Evolutionary conservation across 1,284 basidiomycete species (phyloP), one percentile per base, ranked within the genome.

Genomic region (Ceraceosorus bombacis): DNA sequence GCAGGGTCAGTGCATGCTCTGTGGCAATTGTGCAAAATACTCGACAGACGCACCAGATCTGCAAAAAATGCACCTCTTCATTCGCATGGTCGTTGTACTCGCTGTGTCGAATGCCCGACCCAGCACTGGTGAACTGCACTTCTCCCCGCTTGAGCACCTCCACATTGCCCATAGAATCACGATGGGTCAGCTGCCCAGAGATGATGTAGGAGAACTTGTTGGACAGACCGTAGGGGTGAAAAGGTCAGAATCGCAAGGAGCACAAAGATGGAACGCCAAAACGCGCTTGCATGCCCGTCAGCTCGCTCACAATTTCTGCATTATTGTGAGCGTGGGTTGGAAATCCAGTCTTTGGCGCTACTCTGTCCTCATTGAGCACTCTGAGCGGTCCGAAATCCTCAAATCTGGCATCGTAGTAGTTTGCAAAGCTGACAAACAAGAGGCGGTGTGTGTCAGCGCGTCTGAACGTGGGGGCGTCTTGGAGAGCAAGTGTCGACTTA

Each of bases 111-210:
- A 92, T 90, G 3, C 89, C 89, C 0, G 86, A 89, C 7, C 92
- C 91, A 0, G 90, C 86, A 2, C 86, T 88, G 40, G 91, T 95
- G 80, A 94, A 85, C 78, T 96, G 92, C 48, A 96, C 74, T 70
- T 90, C 88, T 1, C 92, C 93, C 12, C 89, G 85, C 72, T 85
- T 85, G 73, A 95, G 84, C 59, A 90, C 81, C 79, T 96, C 93
- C 58, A 83, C 82, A 79, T 95, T 94, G 49, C 86, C 86, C 86
- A 95, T 89, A 4, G 85, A 87, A 79, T 96, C 79, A 79, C 56
- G 65, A 63, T 91, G 88, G 69, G 88, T 85, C 37, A 91, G 81
- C 69, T 86, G 81, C 3, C 89, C 89, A n/a, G 79, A 73, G 40
- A 91, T 83, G 54, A 91, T 79, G 68, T 95, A 93, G 1, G 86